Conservation (phyloP, 768 basidiomycete species). For the Panellus pusillus region DNA sequence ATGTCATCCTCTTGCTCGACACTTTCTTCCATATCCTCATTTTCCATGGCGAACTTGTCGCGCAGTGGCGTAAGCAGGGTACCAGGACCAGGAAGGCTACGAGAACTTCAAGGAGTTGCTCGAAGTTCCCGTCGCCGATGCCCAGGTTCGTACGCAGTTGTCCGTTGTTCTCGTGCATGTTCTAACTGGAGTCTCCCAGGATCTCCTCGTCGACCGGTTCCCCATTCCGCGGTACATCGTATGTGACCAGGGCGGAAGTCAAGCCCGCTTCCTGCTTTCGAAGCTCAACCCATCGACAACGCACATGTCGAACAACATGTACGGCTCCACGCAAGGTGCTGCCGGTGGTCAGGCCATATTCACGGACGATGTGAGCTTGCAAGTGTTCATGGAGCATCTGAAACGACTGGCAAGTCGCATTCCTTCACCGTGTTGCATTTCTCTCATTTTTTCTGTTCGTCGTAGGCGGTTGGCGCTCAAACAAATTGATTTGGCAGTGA, state of each 20-base stretch:
- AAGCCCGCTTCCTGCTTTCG: constrained; percentile 95
- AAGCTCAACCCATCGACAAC: constrained; percentile 98
- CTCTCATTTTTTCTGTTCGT: not conserved
- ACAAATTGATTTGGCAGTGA: constrained; percentile 45
- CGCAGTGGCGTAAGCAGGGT: constrained; percentile 98
- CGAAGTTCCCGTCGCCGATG: constrained; percentile 83
- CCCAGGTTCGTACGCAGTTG: constrained; percentile 55
- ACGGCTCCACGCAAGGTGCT: constrained; percentile 70
- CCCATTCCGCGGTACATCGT: constrained; percentile 98
- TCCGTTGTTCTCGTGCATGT: not conserved
- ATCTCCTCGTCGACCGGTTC: constrained; percentile 91
- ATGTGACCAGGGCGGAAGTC: constrained; percentile 95
- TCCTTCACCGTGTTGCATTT: not conserved
- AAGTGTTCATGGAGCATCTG: constrained; percentile 97
- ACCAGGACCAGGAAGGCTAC: constrained; percentile 98
- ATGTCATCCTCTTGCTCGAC: constrained; percentile 93
- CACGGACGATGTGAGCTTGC: constrained; percentile 97
- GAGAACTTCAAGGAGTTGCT: constrained; percentile 97
- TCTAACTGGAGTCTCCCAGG: constrained; percentile 44
- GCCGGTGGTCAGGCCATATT: constrained; percentile 89
- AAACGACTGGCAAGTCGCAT: constrained; percentile 74
- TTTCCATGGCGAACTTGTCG: constrained; percentile 97
- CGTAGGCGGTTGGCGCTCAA: constrained; percentile 67
- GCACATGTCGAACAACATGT: constrained; percentile 91
- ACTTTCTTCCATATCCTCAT: constrained; percentile 99